Conservation (phyloP, 805 yeast genomes). For the Debaryomyces maramus region DNA sequence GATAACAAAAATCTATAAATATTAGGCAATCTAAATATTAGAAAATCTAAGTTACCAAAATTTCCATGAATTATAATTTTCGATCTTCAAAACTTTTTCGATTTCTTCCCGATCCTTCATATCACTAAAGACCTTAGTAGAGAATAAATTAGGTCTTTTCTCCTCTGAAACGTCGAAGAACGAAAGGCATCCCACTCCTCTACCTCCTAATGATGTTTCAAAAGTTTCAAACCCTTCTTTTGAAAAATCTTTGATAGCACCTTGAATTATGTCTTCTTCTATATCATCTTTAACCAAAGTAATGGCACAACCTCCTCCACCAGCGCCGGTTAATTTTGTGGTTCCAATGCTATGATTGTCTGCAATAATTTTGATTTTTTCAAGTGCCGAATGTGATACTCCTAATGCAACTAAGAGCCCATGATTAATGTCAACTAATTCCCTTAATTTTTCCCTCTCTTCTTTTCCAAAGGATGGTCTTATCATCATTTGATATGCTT, state of each 20-base stretch:
- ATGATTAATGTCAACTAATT: slow-evolving; percentile 79
- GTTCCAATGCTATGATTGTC: slow-evolving; percentile 70
- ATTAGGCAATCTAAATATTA: slow-evolving; percentile 2
- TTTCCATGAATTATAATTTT: slow-evolving; percentile 49
- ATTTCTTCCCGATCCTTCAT: slow-evolving; percentile 47
- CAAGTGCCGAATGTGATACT: slow-evolving; percentile 91
- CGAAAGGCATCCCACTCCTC: slow-evolving; percentile 68
- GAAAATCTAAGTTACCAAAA: slow-evolving; percentile 50
- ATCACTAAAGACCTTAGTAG: slow-evolving; percentile 34
- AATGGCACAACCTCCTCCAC: slow-evolving; percentile 98
- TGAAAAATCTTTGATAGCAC: slow-evolving; percentile 36
- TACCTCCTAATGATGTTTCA: slow-evolving; percentile 83
- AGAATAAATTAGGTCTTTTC: slow-evolving; percentile 18
- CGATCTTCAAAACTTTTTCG: slow-evolving; percentile 48
- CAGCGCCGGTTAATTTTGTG: slow-evolving; percentile 96
- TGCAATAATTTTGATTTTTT: slow-evolving; percentile 64
- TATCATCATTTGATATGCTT: slow-evolving; percentile 67
- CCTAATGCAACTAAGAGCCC: slow-evolving; percentile 83
- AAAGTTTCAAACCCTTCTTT: slow-evolving; percentile 67
- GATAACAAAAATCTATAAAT: too few relatives aligned
- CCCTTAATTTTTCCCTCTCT: slow-evolving; percentile 42
- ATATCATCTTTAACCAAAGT: slow-evolving; percentile 63
- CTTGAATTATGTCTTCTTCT: slow-evolving; percentile 31
- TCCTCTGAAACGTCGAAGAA: slow-evolving; percentile 12
- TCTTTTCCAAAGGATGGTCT: slow-evolving; percentile 49